phyloP scores from a whole-genome alignment of 345 rosid species.

The Nasturtium officinale region DNA sequence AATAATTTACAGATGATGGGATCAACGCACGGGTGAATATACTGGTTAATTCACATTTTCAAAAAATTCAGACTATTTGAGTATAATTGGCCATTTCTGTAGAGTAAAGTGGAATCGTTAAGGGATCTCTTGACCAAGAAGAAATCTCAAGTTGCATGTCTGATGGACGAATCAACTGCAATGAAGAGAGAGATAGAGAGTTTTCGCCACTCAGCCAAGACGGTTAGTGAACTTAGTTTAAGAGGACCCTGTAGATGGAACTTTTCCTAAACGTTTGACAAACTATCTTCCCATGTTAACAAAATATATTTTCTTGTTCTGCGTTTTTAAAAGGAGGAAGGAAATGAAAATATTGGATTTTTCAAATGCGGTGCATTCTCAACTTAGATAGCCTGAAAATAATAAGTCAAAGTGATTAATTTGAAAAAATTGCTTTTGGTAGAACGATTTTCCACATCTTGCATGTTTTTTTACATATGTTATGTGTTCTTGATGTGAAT shows the following conservation, averaged over 20 bases:
- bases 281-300: conserved; percentile 4
- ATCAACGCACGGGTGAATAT: not conserved
- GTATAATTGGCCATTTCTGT: conserved; percentile 30
- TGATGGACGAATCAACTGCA: conserved; percentile 70
- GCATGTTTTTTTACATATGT: conserved; percentile 18
- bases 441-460: not conserved
- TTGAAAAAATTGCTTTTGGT: conserved; percentile 10
- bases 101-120: conserved; percentile 65
- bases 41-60: conserved; percentile 9
- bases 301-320: not conserved
- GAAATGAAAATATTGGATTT: conserved; percentile 15
- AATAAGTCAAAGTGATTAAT: not conserved
- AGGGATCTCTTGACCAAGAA: conserved; percentile 59
- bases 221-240: conserved; percentile 54
- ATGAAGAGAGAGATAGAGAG: conserved; percentile 72
- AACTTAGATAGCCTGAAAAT: conserved; percentile 13
- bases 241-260: conserved; percentile 5
- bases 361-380: conserved; percentile 16
- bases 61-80: conserved; percentile 15
- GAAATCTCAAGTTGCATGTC: conserved; percentile 66
- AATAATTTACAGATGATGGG: not conserved
- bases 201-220: conserved; percentile 53
- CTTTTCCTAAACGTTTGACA: not conserved
- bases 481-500: conserved; percentile 27
- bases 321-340: not conserved